Percentiles rank a stretch among this genome's conserved stretches.
These are phyloP conservation scores for Talaromyces sp. DNA, from an alignment of 2,329 filamentous ascomycete genomes.

Conservation along the genomic window DNA sequence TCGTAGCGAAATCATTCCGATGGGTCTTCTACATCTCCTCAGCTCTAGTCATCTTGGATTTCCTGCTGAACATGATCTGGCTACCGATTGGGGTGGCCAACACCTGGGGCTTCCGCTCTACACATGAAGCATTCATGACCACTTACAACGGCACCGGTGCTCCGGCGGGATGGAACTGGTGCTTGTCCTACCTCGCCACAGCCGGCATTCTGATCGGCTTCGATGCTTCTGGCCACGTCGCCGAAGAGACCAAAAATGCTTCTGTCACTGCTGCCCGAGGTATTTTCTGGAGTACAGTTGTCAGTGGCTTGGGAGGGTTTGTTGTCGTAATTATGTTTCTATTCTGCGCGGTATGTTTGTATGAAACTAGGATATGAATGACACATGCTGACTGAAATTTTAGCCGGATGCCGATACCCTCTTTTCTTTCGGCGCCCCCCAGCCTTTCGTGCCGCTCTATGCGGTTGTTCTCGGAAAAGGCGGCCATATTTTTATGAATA, in stretches of 20 bases:
- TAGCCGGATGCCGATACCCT: slow-evolving; percentile 49
- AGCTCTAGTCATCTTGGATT: slow-evolving; percentile 51
- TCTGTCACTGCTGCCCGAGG: slow-evolving; percentile 51
- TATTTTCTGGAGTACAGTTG: slow-evolving; percentile 57
- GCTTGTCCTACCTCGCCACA: slow-evolving; percentile 56
- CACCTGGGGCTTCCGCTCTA: slow-evolving; percentile 54
- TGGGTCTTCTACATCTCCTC: slow-evolving; percentile 49
- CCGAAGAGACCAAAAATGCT: slow-evolving; percentile 58
- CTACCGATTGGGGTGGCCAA: slow-evolving; percentile 53
- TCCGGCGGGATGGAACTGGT: slow-evolving; percentile 58
- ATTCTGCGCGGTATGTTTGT: slow-evolving; percentile 48
- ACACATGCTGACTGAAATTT: slow-evolving; percentile 7
- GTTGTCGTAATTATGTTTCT: slow-evolving; percentile 54
- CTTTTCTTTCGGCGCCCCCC: slow-evolving; percentile 50
- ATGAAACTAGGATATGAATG: neutral
- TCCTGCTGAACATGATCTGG: slow-evolving; percentile 57
- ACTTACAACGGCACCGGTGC: slow-evolving; percentile 56
- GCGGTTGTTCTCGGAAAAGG: slow-evolving; percentile 51
- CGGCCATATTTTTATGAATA: slow-evolving; percentile 57
- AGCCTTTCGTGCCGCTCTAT: slow-evolving; percentile 56
- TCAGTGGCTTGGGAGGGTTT: slow-evolving; percentile 52
- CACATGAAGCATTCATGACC: slow-evolving; percentile 55
- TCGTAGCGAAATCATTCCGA: slow-evolving; percentile 39
- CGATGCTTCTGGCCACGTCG: slow-evolving; percentile 57
- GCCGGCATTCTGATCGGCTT: slow-evolving; percentile 58